Conservation (phyloP, 257 asterid genomes). For the Petunia secreta region DNA sequence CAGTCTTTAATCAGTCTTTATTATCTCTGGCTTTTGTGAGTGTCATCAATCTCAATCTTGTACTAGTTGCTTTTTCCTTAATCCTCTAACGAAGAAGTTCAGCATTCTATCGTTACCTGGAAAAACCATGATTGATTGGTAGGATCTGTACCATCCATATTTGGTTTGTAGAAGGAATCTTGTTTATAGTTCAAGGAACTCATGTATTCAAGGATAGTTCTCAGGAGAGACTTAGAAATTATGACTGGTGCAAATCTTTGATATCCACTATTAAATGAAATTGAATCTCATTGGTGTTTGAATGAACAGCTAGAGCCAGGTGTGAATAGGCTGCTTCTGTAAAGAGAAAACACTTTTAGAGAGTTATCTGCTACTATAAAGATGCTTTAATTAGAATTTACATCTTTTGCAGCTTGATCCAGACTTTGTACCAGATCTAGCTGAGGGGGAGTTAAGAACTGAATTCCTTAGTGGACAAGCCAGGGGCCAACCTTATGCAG, state of each 20-base stretch:
- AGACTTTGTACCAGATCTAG: slow-evolving; percentile 49
- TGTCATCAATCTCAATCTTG: neutral
- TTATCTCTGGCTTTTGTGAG: neutral
- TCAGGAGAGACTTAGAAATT: neutral
- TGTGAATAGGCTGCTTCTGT: neutral
- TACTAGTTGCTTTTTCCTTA: neutral
- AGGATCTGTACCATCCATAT: slow-evolving; percentile 18
- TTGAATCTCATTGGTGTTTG: neutral
- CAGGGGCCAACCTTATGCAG: slow-evolving; percentile 41
- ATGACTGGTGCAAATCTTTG: neutral
- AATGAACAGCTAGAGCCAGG: neutral
- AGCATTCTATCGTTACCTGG: neutral
- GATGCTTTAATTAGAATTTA: slow-evolving; percentile 18
- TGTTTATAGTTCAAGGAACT: neutral
- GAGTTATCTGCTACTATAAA: neutral
- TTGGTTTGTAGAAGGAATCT: slow-evolving; percentile 4
- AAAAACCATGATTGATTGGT: slow-evolving; percentile 14
- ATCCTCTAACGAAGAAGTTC: neutral
- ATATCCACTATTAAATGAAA: slow-evolving; percentile 3
- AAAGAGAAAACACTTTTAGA: neutral
- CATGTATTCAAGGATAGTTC: neutral
- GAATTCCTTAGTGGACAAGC: slow-evolving; percentile 44
- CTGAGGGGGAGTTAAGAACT: slow-evolving; percentile 53
- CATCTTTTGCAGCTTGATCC: slow-evolving; percentile 61
- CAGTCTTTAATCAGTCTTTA: neutral